These are phyloP conservation scores for Helotiales sp. DNA, from an alignment of 2,329 filamentous ascomycete genomes.

Conservation along the genomic window DNA sequence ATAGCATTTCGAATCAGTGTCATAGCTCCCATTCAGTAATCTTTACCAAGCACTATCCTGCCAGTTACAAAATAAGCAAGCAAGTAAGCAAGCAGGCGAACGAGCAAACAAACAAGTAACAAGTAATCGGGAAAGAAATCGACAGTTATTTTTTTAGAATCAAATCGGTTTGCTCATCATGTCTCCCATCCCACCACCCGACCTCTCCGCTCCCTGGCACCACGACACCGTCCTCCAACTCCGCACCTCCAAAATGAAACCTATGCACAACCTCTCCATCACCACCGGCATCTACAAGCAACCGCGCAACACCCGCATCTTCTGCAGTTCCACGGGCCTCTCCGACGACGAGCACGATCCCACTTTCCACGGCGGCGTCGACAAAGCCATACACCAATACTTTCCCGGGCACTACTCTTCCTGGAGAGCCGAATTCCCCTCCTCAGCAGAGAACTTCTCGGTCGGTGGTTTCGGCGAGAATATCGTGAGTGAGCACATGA, in stretches of 20 bases:
- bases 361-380: conserved; percentile 63
- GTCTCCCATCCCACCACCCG: conserved; percentile 19
- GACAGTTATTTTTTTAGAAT: no score
- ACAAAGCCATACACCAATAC: conserved; percentile 66
- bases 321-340: conserved; percentile 49
- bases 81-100: neutral
- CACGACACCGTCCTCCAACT: conserved; percentile 56
- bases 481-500: conserved; percentile 60
- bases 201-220: conserved; percentile 32
- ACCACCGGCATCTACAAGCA: conserved; percentile 56
- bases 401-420: conserved; percentile 61
- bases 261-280: conserved; percentile 56
- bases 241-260: conserved; percentile 61
- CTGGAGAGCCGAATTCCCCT: conserved; percentile 60
- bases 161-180: conserved; percentile 21
- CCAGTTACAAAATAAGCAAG: neutral
- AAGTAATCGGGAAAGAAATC: no score
- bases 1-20: neutral
- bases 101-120: no score
- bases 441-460: conserved; percentile 49
- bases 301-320: conserved; percentile 27
- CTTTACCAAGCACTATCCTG: neutral
- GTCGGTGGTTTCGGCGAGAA: conserved; percentile 70
- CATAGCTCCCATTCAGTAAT: neutral
- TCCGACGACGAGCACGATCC: conserved; percentile 65